A percentile compares a stretch with the other conserved stretches of the same genome.
Evolutionary conservation across 768 basidiomycete species (phyloP).

Genomic region (Kwoniella mangroviensis): DNA sequence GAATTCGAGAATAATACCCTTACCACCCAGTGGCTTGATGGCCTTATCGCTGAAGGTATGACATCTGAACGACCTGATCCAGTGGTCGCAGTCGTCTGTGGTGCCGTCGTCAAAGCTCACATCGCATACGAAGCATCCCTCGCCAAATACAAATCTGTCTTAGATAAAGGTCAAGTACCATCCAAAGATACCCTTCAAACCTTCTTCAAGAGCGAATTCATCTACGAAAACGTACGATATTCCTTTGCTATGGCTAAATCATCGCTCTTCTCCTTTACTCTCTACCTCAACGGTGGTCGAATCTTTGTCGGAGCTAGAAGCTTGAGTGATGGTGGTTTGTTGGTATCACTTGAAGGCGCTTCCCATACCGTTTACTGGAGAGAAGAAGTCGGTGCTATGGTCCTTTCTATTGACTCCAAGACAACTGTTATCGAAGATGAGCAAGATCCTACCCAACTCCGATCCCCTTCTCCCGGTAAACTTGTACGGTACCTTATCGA

Average conservation of each 20-base stretch:
- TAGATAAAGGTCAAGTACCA: conserved; percentile 98
- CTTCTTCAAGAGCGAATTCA: conserved; percentile 95
- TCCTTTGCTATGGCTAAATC: conserved; percentile 94
- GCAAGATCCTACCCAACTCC: conserved; percentile 96
- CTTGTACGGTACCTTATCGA: conserved; percentile 92
- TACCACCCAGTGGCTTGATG: conserved; percentile 98
- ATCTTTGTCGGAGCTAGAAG: conserved; percentile 90
- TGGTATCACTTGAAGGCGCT: conserved; percentile 87
- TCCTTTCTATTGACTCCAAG: conserved; percentile 88
- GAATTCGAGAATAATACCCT: conserved; percentile 97
- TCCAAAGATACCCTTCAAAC: conserved; percentile 93
- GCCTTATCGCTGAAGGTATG: conserved; percentile 92
- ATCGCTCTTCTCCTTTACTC: conserved; percentile 83
- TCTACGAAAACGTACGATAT: conserved; percentile 93
- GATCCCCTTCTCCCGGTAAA: conserved; percentile 96
- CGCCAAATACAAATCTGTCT: conserved; percentile 88
- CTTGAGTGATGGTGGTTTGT: conserved; percentile 90
- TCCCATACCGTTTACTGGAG: conserved; percentile 98
- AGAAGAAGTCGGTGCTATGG: conserved; percentile 91
- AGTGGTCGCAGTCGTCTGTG: conserved; percentile 91
- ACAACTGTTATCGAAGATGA: conserved; percentile 99
- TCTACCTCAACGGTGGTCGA: conserved; percentile 93
- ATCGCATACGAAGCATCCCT: conserved; percentile 86
- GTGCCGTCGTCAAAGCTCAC: conserved; percentile 93
- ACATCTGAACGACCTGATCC: conserved; percentile 95